These are phyloP conservation scores for Fusarium fujikuroi DNA, from an alignment of 2,329 filamentous ascomycete species.

Conservation along the genomic window DNA sequence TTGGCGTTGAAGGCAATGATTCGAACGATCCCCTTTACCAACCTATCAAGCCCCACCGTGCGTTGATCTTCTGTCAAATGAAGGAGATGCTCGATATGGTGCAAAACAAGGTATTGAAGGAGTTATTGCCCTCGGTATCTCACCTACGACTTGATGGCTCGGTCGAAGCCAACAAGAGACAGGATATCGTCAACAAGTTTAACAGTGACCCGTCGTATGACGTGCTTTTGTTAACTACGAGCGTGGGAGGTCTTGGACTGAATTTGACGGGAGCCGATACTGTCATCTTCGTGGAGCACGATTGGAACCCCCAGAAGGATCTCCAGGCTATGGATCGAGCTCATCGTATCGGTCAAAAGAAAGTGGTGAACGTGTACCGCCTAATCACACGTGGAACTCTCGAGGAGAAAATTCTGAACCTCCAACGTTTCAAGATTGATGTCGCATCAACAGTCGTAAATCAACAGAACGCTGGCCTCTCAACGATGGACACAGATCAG, in stretches of 20 bases:
- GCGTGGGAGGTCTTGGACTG: slow-evolving; percentile 91
- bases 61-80: slow-evolving; percentile 98
- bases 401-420: slow-evolving; percentile 97
- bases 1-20: slow-evolving; percentile 78
- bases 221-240: slow-evolving; percentile 91
- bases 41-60: slow-evolving; percentile 95
- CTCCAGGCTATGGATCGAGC: slow-evolving; percentile 99
- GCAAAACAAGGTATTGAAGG: slow-evolving; percentile 89
- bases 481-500: slow-evolving; percentile 98
- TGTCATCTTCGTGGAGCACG: slow-evolving; percentile 99
- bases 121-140: slow-evolving; percentile 90
- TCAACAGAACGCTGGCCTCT: slow-evolving; percentile 95
- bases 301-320: slow-evolving; percentile 99
- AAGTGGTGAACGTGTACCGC: slow-evolving; percentile 98
- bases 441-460: slow-evolving; percentile 98
- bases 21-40: slow-evolving; percentile 71
- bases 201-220: slow-evolving; percentile 98
- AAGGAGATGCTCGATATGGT: slow-evolving; percentile 99
- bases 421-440: slow-evolving; percentile 99
- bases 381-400: slow-evolving; percentile 94
- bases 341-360: slow-evolving; percentile 98
- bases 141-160: slow-evolving; percentile 93
- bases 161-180: slow-evolving; percentile 91
- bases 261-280: slow-evolving; percentile 98
- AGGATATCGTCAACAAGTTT: slow-evolving; percentile 99